Percentiles rank a stretch among this genome's conserved stretches.
Conservation (phyloP, 345 rosid genomes). For the Linum tenue region DNA sequence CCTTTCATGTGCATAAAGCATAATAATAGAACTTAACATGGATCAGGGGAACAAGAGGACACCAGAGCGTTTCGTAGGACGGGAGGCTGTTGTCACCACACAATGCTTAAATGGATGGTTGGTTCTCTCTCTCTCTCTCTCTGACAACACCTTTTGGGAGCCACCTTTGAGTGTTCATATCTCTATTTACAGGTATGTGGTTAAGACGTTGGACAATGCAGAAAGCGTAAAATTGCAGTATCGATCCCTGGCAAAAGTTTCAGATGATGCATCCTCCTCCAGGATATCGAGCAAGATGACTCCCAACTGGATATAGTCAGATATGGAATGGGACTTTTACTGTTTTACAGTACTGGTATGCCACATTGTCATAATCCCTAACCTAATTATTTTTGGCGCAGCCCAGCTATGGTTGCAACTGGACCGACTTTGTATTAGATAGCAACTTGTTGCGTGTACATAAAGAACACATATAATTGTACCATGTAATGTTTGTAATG, state of each 20-base stretch:
- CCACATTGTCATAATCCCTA: background rate
- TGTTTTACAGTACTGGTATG: background rate
- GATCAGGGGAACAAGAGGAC: slow-evolving; percentile 92
- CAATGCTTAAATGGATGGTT: slow-evolving; percentile 98
- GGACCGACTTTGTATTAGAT: background rate
- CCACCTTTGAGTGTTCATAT: too few species aligned
- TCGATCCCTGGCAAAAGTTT: slow-evolving; percentile 69
- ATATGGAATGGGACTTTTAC: background rate
- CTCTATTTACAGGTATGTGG: slow-evolving; percentile 58
- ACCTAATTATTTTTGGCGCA: background rate
- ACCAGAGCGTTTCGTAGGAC: slow-evolving; percentile 85
- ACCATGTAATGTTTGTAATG: background rate
- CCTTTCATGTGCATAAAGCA: slow-evolving; percentile 7
- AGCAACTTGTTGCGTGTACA: background rate
- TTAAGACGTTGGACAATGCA: slow-evolving; percentile 82
- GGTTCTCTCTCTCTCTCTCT: slow-evolving; percentile 16
- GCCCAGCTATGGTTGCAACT: background rate
- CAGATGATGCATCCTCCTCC: slow-evolving; percentile 34
- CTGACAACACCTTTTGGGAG: background rate
- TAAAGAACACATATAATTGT: background rate
- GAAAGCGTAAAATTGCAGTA: slow-evolving; percentile 89
- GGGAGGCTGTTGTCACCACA: slow-evolving; percentile 81
- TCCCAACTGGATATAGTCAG: slow-evolving; percentile 46
- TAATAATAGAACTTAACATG: slow-evolving; percentile 13
- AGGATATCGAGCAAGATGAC: slow-evolving; percentile 41